A percentile compares a stretch with the other conserved stretches of the same genome.
Evolutionary conservation across 1,139 yeast genomes (phyloP).

Genomic region (Kodamaea fungicola): DNA sequence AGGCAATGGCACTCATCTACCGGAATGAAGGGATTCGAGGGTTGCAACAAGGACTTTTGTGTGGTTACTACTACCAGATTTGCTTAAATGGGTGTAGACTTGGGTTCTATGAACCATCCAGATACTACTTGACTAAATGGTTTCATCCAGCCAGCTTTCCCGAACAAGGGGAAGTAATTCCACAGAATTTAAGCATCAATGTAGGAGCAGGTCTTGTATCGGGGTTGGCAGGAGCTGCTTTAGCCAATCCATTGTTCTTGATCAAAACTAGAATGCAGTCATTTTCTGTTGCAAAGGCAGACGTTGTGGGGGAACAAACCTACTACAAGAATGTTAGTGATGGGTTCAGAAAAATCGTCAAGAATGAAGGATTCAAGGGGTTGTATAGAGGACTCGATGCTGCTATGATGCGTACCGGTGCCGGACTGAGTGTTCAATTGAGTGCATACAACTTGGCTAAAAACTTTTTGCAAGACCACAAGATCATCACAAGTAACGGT

Average conservation of each 20-base stretch:
- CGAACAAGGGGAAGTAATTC: conserved; percentile 33
- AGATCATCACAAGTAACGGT: conserved; percentile 54
- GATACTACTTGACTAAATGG: conserved; percentile 54
- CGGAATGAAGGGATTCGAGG: conserved; percentile 84
- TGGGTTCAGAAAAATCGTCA: conserved; percentile 62
- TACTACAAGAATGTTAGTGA: conserved; percentile 68
- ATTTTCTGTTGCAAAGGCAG: conserved; percentile 42
- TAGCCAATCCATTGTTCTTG: conserved; percentile 88
- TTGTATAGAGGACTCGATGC: conserved; percentile 91
- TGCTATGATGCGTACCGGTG: conserved; percentile 89
- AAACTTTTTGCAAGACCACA: conserved; percentile 46
- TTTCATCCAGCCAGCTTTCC: conserved; percentile 47
- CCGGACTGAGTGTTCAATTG: conserved; percentile 92
- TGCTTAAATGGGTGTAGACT: conserved; percentile 91
- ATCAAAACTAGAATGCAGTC: conserved; percentile 97
- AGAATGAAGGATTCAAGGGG: conserved; percentile 72
- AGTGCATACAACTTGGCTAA: conserved; percentile 89
- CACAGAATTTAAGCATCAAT: conserved; percentile 62
- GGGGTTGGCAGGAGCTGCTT: conserved; percentile 84
- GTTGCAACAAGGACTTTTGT: conserved; percentile 78
- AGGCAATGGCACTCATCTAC: conserved; percentile 74
- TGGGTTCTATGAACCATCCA: conserved; percentile 88
- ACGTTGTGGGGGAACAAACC: conserved; percentile 86
- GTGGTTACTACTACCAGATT: conserved; percentile 84
- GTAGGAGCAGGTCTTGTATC: conserved; percentile 80